phyloP scores from a whole-genome alignment of 441 rosid genomes.

The Flueggea neowawraea region DNA sequence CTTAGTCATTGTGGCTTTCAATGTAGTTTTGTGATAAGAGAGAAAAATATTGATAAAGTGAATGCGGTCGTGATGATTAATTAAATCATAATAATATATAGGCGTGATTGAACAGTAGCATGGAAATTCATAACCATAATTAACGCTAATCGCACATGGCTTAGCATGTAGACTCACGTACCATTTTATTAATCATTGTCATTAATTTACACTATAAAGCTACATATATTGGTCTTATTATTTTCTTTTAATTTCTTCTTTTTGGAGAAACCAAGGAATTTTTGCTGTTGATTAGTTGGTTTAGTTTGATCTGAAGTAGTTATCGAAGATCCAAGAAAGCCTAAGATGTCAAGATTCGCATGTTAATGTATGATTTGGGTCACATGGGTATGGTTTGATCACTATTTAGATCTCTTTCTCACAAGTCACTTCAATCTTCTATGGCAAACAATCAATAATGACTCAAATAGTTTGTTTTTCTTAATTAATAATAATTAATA shows the following conservation, averaged over 20 bases:
- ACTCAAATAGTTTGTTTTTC: too few relatives aligned
- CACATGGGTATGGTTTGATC: constrained; percentile 16
- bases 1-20: too few relatives aligned
- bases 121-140: constrained; percentile 13
- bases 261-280: constrained; percentile 19
- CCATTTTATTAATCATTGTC: not conserved
- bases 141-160: constrained; percentile 22
- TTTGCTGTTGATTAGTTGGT: constrained; percentile 4
- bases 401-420: not conserved
- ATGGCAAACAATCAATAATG: not conserved
- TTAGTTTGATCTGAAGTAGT: not conserved
- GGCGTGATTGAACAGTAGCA: not conserved
- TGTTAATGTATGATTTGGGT: constrained; percentile 18
- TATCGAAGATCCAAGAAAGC: not conserved
- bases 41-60: too few relatives aligned
- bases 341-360: constrained; percentile 10
- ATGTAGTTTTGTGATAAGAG: too few relatives aligned
- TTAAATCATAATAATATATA: too few relatives aligned
- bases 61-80: too few relatives aligned
- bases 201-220: not conserved
- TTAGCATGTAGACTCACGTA: constrained; percentile 13
- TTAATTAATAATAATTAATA: too few relatives aligned
- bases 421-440: not conserved
- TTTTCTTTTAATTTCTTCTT: not conserved
- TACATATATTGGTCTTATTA: not conserved